phyloP scores from a whole-genome alignment of 345 rosid species.

The Acer saccharum region DNA sequence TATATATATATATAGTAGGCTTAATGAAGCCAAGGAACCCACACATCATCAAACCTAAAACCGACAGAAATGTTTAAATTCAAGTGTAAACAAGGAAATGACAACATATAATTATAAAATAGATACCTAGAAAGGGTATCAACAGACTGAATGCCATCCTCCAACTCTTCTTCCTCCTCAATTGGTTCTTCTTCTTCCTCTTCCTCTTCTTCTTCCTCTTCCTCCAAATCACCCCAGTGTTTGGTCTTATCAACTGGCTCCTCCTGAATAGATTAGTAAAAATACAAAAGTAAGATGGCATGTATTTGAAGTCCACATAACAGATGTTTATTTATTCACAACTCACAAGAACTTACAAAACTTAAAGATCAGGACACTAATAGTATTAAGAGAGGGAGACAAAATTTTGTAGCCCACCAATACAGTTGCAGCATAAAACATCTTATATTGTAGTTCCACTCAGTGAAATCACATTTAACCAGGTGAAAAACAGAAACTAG shows the following conservation, averaged over 20 bases:
- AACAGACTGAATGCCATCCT: constrained; percentile 88
- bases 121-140: constrained; percentile 93
- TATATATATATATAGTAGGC: background rate
- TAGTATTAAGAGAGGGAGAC: background rate
- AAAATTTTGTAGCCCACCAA: background rate
- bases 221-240: constrained; percentile 99
- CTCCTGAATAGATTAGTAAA: constrained; percentile 55
- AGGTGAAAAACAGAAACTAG: background rate
- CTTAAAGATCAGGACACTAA: background rate
- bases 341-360: background rate
- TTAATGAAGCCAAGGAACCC: background rate
- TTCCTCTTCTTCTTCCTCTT: constrained; percentile 83
- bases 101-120: background rate
- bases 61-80: background rate
- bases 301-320: background rate
- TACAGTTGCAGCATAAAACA: background rate
- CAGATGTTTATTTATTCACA: background rate
- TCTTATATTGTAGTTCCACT: background rate
- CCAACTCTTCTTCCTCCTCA: constrained; percentile 93
- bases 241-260: constrained; percentile 97
- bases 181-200: constrained; percentile 77
- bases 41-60: constrained; percentile 1
- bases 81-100: background rate
- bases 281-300: background rate
- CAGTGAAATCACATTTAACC: background rate